phyloP scores from a whole-genome alignment of 257 asterid species.

The Coffea canephora region DNA sequence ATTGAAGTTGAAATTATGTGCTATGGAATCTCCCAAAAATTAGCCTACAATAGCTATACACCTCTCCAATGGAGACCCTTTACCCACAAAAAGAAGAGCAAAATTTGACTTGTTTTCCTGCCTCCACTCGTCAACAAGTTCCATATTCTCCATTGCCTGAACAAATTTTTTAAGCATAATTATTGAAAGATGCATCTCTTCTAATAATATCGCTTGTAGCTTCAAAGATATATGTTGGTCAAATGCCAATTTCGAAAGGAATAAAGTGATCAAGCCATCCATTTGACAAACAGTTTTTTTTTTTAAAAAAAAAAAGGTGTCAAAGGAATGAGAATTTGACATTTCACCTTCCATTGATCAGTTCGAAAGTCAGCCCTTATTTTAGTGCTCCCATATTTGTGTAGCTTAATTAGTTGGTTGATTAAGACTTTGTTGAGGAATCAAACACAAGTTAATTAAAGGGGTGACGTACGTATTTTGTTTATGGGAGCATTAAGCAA shows the following conservation, averaged over 20 bases:
- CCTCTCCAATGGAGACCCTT: neutral
- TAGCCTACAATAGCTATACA: too few relatives aligned
- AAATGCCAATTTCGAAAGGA: neutral
- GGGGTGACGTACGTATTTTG: neutral
- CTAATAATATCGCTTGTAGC: neutral
- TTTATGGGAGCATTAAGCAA: neutral
- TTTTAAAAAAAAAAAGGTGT: neutral
- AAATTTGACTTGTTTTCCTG: neutral
- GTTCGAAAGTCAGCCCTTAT: slow-evolving; percentile 9
- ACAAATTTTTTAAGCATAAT: neutral
- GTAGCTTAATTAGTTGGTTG: neutral
- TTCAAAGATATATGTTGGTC: neutral
- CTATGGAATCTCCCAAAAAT: neutral
- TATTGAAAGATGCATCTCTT: neutral
- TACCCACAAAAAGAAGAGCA: neutral
- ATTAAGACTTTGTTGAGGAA: slow-evolving; percentile 7
- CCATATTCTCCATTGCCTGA: neutral
- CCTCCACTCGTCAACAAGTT: neutral
- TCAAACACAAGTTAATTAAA: neutral
- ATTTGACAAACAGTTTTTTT: neutral
- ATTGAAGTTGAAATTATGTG: neutral
- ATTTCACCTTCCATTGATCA: neutral
- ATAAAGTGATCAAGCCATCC: neutral
- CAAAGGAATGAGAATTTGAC: slow-evolving; percentile 3
- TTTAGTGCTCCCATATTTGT: neutral